Evolutionary conservation across 306 rosid genomes (phyloP).

Genomic region (Citrullus mucosospermus): DNA sequence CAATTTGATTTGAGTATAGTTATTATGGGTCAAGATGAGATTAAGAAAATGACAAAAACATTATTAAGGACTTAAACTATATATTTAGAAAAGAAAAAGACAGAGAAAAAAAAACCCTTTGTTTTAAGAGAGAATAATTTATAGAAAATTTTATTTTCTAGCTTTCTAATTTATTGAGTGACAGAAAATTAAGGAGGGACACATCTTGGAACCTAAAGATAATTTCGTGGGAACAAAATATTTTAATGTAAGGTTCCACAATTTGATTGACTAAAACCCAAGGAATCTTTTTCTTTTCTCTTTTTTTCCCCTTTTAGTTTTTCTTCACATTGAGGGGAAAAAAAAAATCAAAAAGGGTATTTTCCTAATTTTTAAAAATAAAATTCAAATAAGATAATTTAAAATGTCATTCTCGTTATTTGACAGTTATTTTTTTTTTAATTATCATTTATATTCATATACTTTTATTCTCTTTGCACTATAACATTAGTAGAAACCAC

Average conservation of each 20-base stretch:
- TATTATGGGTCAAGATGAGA: background rate
- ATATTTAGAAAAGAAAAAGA: background rate
- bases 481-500: background rate
- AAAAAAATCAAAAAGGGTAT: background rate
- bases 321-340: background rate
- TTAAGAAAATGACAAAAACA: background rate
- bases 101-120: background rate
- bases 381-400: background rate
- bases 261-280: conserved; percentile 1
- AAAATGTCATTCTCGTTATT: background rate
- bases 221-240: background rate
- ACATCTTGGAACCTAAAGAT: background rate
- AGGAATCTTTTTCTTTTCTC: background rate
- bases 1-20: no score
- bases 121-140: background rate
- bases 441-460: background rate
- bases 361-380: background rate
- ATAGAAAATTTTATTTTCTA: background rate
- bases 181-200: background rate
- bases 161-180: background rate
- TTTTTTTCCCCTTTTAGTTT: background rate
- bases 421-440: background rate
- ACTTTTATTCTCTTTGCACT: background rate
- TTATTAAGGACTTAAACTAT: background rate
- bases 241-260: background rate